These are phyloP conservation scores for Podaxis sp. DNA, from an alignment of 768 basidiomycete species.

Conservation along the genomic window DNA sequence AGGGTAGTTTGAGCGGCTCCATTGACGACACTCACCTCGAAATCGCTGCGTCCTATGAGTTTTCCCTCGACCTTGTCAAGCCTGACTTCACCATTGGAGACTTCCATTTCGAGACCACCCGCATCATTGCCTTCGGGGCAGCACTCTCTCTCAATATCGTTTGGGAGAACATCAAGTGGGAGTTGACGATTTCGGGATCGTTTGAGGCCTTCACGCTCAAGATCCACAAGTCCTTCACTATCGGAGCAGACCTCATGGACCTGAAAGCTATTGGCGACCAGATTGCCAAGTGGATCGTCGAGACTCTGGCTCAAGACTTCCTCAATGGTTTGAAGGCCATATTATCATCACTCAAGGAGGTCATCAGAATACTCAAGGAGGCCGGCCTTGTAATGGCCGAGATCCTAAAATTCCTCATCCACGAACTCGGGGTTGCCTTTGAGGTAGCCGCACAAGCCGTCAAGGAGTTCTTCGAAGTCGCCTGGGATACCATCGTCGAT, in stretches of 20 bases:
- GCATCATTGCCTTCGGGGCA: not conserved
- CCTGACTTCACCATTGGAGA: not conserved
- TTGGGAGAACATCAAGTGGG: not conserved
- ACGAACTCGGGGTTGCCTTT: not conserved
- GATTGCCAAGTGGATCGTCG: not conserved
- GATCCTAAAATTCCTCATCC: not conserved
- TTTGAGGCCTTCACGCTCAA: not conserved
- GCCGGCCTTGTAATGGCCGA: not conserved
- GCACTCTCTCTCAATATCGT: not conserved
- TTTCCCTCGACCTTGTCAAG: not conserved
- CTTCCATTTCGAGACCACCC: not conserved
- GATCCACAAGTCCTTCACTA: not conserved
- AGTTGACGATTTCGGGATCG: not conserved
- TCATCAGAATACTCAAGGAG: not conserved
- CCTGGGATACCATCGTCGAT: not conserved
- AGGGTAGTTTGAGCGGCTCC: not conserved
- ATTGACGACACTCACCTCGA: not conserved
- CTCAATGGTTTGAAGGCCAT: not conserved
- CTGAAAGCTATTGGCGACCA: not conserved
- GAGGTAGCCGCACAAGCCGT: not conserved
- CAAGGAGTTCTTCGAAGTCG: not conserved
- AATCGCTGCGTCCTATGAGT: not conserved
- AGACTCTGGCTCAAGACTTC: not conserved
- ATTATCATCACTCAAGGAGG: not conserved
- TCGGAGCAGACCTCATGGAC: not conserved